Base-by-base conservation (phyloP, 1,284 basidiomycete genomes). In the Trichosporon sp. region DNA sequence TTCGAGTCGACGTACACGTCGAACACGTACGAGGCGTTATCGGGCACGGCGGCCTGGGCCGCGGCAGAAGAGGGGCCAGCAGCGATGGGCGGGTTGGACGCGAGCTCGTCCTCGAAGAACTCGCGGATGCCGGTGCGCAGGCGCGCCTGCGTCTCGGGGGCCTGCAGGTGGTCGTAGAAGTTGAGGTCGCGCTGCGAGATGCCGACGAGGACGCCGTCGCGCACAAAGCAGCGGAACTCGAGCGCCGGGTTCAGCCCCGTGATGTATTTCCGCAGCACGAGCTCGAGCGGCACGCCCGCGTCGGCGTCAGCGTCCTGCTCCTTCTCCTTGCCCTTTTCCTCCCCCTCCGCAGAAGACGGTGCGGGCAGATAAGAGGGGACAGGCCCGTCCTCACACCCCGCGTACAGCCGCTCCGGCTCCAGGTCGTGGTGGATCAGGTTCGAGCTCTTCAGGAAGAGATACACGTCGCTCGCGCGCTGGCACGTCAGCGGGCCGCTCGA, bases 261-360 rank as follows among this genome's bases (percentile, higher is more conserved):
- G 65, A 99, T 86, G 91, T 92, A 98, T 80, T 95, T 94, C 72
- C 93, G 89, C 69, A 98, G 85, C 1, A 97, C 90, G n/a, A 99
- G 87, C 78, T 97, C 93, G 2, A 95, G 85, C 31, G 88, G 85
- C 74, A 66, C 64, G 18, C 65, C 62, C n/a, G n/a, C n/a, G n/a
- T n/a, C n/a, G n/a, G n/a, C n/a, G n/a, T n/a, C n/a, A 8, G 58
- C 27, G 35, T 53, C 32, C 8, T 47, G 18, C 12, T n/a, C 53
- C 11, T 60, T 38, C 13, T 1, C 62, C 23, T 23, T 25, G 34
- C 23, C 34, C 38, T 38, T 29, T 64, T 65, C 21, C 18, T 31
- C 2, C 15, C 29, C 1, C 27, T 58, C 9, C 6, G n/a, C n/a
- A n/a, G n/a, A n/a, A n/a, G n/a, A n/a, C n/a, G n/a, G n/a, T n/a